Conservation (phyloP, 495 filamentous ascomycete species). For the Aspergillus heteromorphus region DNA sequence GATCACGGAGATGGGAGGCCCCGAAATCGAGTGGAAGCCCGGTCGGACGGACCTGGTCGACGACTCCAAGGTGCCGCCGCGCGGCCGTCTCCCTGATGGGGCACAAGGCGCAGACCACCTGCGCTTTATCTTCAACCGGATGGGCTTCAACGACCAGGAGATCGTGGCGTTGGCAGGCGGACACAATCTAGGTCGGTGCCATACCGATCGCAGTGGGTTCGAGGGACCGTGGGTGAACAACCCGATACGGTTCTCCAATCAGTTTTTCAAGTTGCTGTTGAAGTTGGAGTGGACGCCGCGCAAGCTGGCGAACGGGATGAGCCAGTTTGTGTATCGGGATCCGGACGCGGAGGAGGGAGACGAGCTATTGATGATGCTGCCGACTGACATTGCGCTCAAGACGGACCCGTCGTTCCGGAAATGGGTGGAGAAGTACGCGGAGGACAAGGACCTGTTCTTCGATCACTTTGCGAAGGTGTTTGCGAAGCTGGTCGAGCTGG, state of each 20-base stretch:
- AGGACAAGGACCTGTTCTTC: slow-evolving; percentile 58
- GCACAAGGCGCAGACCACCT: slow-evolving; percentile 54
- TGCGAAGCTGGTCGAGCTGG: slow-evolving; percentile 57
- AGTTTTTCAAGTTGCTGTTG: slow-evolving; percentile 54
- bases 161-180: slow-evolving; percentile 58
- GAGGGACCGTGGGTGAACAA: slow-evolving; percentile 60
- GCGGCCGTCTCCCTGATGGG: slow-evolving; percentile 54
- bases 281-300: slow-evolving; percentile 51
- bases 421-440: slow-evolving; percentile 57
- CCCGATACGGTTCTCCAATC: slow-evolving; percentile 59
- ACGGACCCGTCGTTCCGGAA: slow-evolving; percentile 33
- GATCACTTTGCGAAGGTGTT: slow-evolving; percentile 55
- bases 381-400: slow-evolving; percentile 39
- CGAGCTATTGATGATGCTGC: slow-evolving; percentile 53
- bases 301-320: slow-evolving; percentile 46
- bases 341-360: slow-evolving; percentile 49
- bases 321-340: slow-evolving; percentile 55
- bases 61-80: slow-evolving; percentile 51
- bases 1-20: slow-evolving; percentile 54
- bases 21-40: slow-evolving; percentile 46
- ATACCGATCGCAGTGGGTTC: slow-evolving; percentile 56
- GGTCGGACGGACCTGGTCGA: slow-evolving; percentile 56
- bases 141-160: slow-evolving; percentile 63
- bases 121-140: slow-evolving; percentile 53
- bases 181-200: slow-evolving; percentile 57